Evolutionary conservation across 2,329 filamentous ascomycete genomes (phyloP), one percentile per base, ranked within the genome.

Genomic region (Coniosporium tulheliwenetii): DNA sequence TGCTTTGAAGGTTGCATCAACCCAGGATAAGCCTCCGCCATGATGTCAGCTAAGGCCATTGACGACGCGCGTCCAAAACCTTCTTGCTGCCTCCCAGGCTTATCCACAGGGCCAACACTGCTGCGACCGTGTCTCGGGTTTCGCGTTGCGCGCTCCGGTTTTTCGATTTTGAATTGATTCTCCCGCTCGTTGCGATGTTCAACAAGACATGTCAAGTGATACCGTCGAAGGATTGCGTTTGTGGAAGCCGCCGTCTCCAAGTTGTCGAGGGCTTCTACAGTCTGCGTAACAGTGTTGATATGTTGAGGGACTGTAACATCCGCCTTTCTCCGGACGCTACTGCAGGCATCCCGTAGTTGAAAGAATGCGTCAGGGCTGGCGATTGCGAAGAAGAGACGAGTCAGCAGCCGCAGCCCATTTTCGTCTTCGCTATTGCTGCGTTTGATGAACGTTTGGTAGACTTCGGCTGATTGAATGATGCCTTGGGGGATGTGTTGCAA

Each of bases 311-410:
- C 26, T 16, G 13, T 35, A 40, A 35, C 14, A 15, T 40, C 31
- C 14, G 9, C 14, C 10, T 16, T 16, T 16, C 33, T 14, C 14
- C 15, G 31, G 16, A 19, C 31, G 31, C 10, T 31, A 34, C n/a
- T 35, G 31, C 39, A 40, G 26, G 14, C 19, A 26, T 26, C 19
- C 19, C 19, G 19, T 26, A 26, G 19, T 26, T 26, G 19, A 26
- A 26, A 26, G 14, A 40, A 30, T 16, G 31, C 39, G n/a, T 40
- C 26, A 35, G 39, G 15, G 31, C 39, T 40, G 26, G 10, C 30
- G 9, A 40, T 40, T 12, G 39, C 39, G 16, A 40, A 40, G 30
- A 40, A 40, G 15, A 35, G 32, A 35, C 15, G 30, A 30, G 39
- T 40, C 14, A 40, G 39, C 26, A 40, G 19, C 31, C 5, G n/a